Evolutionary conservation across 208 protist species (phyloP), one percentile per base, ranked within the genome.

Genomic region (Leishmania mexicana): DNA sequence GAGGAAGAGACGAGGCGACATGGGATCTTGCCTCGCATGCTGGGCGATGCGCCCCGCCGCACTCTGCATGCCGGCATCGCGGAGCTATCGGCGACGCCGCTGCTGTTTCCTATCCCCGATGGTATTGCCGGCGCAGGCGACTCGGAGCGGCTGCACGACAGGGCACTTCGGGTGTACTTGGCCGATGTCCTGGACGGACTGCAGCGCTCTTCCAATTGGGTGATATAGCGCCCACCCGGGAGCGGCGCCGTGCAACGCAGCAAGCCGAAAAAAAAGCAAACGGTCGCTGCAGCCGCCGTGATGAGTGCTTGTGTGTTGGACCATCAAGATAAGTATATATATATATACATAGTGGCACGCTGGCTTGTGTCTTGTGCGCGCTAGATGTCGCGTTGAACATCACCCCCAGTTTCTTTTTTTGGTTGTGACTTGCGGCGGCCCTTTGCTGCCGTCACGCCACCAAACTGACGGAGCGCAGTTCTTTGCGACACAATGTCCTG

Each of bases 151-250:
- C 64, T 83, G 75, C 84, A 85, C 57, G 86, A 90, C 49, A 79
- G 76, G 60, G 86, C 87, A n/a, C 77, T 91, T 47, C 85, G 88
- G 0, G 79, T 91, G 74, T 92, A 91, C 74, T 45, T 92, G 35
- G 83, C 79, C 10, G 88, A 92, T 60, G 76, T 94, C 47, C 75
- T 94, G n/a, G 75, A 84, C 1, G 88, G 83, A 3, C 80, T 94
- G 15, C 90, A 94, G 83, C 82, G 90, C 49, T 89, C 88, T 13
- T 71, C 81, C 53, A 94, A 94, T 42, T 58, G 78, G 45, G 73
- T 92, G 31, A 51, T 80, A 8, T 89, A 83, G 70, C 2, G 5
- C 3, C 19, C 49, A 45, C 38, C 40, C 6, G 13, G 65, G 13
- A 71, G 65, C 8, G 38, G 65, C 3, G 38, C 19, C 17, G 15